These are phyloP conservation scores for Colletotrichum plurivorum DNA, from an alignment of 2,329 filamentous ascomycete genomes.

Conservation along the genomic window DNA sequence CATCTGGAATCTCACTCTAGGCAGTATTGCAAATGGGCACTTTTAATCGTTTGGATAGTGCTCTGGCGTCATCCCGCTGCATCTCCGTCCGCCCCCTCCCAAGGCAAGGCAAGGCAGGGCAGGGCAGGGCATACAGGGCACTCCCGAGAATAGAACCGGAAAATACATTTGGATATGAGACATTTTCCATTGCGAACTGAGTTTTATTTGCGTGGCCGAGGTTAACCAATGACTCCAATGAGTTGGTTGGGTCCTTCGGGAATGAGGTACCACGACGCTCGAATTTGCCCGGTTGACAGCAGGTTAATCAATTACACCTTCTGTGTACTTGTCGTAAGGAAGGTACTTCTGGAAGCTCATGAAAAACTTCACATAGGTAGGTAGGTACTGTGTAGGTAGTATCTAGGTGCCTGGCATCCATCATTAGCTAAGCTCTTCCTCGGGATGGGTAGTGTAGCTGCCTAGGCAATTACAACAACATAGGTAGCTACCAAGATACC, in stretches of 20 bases:
- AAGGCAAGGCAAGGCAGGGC: neutral
- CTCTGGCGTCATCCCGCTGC: slow-evolving; percentile 32
- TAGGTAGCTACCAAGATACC: no score
- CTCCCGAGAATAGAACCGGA: slow-evolving; percentile 19
- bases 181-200: slow-evolving; percentile 20
- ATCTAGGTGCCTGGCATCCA: no score
- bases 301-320: neutral
- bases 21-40: neutral
- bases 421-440: no score
- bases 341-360: neutral
- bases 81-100: slow-evolving; percentile 5
- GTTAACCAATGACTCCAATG: slow-evolving; percentile 9
- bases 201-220: slow-evolving; percentile 7
- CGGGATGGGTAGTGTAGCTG: no score
- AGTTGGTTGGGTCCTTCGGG: slow-evolving; percentile 16
- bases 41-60: slow-evolving; percentile 17
- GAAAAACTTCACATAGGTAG: no score
- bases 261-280: neutral
- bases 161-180: slow-evolving; percentile 13
- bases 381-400: no score
- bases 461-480: no score
- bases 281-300: neutral
- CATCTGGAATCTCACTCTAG: slow-evolving; percentile 6
- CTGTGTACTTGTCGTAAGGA: neutral
- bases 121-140: no score